phyloP scores from a whole-genome alignment of 1,284 basidiomycete species.

The Chalciporus sp. region DNA sequence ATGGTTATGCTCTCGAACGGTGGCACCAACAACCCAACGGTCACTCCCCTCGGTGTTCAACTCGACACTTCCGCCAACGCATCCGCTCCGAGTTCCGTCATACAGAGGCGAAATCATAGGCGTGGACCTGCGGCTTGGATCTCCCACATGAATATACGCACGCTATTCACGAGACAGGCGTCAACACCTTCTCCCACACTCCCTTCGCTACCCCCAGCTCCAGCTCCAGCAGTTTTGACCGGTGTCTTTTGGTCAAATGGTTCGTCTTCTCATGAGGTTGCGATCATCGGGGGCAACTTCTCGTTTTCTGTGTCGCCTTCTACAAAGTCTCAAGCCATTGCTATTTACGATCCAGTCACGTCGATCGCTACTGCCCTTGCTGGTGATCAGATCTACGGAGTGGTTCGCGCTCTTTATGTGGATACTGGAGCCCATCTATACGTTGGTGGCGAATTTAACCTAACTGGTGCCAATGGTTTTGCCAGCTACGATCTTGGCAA shows the following conservation, averaged over 20 bases:
- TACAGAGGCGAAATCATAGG: conserved; percentile 40
- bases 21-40: conserved; percentile 46
- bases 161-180: conserved; percentile 57
- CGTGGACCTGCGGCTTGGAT: conserved; percentile 51
- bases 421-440: conserved; percentile 63
- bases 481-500: conserved; percentile 74
- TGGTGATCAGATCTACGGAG: conserved; percentile 66
- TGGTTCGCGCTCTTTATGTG: conserved; percentile 75
- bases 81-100: conserved; percentile 30
- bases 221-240: conserved; percentile 81
- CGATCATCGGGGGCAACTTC: conserved; percentile 91
- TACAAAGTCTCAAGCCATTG: conserved; percentile 59
- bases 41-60: conserved; percentile 60
- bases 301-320: conserved; percentile 56
- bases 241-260: conserved; percentile 91
- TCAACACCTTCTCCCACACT: conserved; percentile 47
- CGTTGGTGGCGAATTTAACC: conserved; percentile 80
- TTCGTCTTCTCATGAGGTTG: conserved; percentile 64
- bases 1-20: conserved; percentile 73
- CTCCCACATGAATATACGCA: conserved; percentile 47
- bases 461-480: conserved; percentile 62
- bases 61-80: conserved; percentile 43
- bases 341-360: conserved; percentile 68
- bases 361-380: conserved; percentile 57
- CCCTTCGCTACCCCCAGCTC: conserved; percentile 54